phyloP scores from a whole-genome alignment of 2,329 filamentous ascomycete genomes.

The Aspergillus sp. region DNA sequence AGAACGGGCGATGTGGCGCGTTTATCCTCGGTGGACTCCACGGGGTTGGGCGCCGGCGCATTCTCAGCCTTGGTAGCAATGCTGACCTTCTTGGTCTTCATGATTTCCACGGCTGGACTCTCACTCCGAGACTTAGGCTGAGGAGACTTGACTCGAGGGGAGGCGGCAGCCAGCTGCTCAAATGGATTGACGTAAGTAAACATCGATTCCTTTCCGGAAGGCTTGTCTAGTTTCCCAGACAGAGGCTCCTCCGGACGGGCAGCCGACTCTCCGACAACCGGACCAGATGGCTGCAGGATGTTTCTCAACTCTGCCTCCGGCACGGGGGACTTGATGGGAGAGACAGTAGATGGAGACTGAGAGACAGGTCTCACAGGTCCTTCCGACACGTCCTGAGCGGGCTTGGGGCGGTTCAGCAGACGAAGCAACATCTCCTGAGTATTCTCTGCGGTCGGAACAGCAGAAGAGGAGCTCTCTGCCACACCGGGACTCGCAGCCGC shows the following conservation, averaged over 20 bases:
- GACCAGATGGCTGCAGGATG: slow-evolving; percentile 12
- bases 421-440: slow-evolving; percentile 85
- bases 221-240: slow-evolving; percentile 34
- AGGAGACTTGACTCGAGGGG: slow-evolving; percentile 61
- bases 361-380: slow-evolving; percentile 27
- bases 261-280: slow-evolving; percentile 19
- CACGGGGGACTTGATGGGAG: slow-evolving; percentile 35
- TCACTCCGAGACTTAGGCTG: slow-evolving; percentile 46
- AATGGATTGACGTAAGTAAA: slow-evolving; percentile 75
- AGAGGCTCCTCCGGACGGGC: slow-evolving; percentile 19
- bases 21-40: slow-evolving; percentile 16
- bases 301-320: slow-evolving; percentile 19
- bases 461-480: slow-evolving; percentile 19
- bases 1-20: slow-evolving; percentile 28
- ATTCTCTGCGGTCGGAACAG: slow-evolving; percentile 57
- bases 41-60: slow-evolving; percentile 12
- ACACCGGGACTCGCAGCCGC: slow-evolving; percentile 22
- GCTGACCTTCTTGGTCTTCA: slow-evolving; percentile 26
- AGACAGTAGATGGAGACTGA: slow-evolving; percentile 46
- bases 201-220: slow-evolving; percentile 47
- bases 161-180: slow-evolving; percentile 67
- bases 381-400: slow-evolving; percentile 30
- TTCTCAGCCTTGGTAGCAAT: slow-evolving; percentile 25
- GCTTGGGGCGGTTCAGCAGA: slow-evolving; percentile 74
- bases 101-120: slow-evolving; percentile 41